These are phyloP conservation scores for Tricholomella constricta DNA, from an alignment of 768 basidiomycete species.

Conservation along the genomic window DNA sequence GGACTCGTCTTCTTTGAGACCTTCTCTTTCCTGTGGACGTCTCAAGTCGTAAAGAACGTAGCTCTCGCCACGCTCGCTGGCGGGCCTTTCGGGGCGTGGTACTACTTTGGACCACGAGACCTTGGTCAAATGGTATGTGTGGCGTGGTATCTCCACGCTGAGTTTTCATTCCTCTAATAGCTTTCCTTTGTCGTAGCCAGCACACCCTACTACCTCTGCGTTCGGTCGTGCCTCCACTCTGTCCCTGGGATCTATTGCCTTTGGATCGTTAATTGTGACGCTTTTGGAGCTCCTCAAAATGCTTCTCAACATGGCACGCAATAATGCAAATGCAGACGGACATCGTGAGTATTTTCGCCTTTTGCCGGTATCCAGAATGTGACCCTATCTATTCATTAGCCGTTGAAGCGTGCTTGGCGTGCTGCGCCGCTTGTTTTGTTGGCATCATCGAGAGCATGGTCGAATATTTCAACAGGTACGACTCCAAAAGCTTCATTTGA, in stretches of 20 bases:
- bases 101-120: slow-evolving; percentile 79
- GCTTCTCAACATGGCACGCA: slow-evolving; percentile 56
- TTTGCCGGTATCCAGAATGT: neutral
- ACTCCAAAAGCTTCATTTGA: neutral
- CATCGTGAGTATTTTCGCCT: slow-evolving; percentile 50
- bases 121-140: slow-evolving; percentile 60
- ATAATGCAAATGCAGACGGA: slow-evolving; percentile 63
- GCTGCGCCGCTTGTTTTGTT: slow-evolving; percentile 78
- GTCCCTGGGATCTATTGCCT: slow-evolving; percentile 83
- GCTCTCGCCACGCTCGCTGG: slow-evolving; percentile 80
- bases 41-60: slow-evolving; percentile 79
- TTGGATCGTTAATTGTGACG: slow-evolving; percentile 83
- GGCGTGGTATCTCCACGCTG: slow-evolving; percentile 12
- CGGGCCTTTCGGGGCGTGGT: slow-evolving; percentile 78
- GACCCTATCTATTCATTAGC: slow-evolving; percentile 39
- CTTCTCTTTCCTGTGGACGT: slow-evolving; percentile 87
- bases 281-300: slow-evolving; percentile 69
- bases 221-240: slow-evolving; percentile 76
- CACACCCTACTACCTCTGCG: slow-evolving; percentile 67
- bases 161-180: neutral
- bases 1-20: slow-evolving; percentile 78
- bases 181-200: too few species aligned
- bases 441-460: slow-evolving; percentile 70
- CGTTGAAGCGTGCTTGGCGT: slow-evolving; percentile 71
- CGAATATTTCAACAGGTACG: slow-evolving; percentile 77